phyloP scores from a whole-genome alignment of 805 yeast species.

The Ogataea degrootiae region DNA sequence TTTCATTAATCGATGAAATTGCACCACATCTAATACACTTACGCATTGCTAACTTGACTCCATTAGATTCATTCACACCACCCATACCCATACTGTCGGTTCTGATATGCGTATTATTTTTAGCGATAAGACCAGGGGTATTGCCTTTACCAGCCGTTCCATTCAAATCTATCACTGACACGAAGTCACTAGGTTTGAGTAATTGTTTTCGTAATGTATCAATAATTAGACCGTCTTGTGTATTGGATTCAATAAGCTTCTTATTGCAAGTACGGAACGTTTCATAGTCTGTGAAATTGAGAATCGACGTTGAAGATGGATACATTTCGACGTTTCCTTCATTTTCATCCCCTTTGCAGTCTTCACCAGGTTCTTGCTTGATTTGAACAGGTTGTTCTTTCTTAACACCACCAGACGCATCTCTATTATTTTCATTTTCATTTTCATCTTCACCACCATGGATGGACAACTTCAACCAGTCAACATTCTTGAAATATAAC shows the following conservation, averaged over 20 bases:
- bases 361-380: not conserved
- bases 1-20: constrained; percentile 32
- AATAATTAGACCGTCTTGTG: constrained; percentile 25
- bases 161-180: constrained; percentile 2
- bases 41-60: constrained; percentile 19
- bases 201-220: constrained; percentile 31
- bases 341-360: not conserved
- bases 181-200: constrained; percentile 23
- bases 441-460: constrained; percentile 7
- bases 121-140: not conserved
- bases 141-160: not conserved
- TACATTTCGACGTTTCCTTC: not conserved
- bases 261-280: constrained; percentile 12
- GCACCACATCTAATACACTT: constrained; percentile 33
- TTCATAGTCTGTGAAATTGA: constrained; percentile 20
- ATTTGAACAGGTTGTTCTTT: constrained; percentile 21
- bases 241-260: constrained; percentile 16
- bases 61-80: too few species aligned
- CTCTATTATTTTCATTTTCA: not conserved
- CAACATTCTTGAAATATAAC: constrained; percentile 58
- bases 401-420: not conserved
- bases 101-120: not conserved
- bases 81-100: too few species aligned
- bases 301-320: constrained; percentile 2
- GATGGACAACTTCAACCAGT: constrained; percentile 50